These are phyloP conservation scores for Hibiscus tridactylites DNA, from an alignment of 345 rosid genomes.

Conservation along the genomic window DNA sequence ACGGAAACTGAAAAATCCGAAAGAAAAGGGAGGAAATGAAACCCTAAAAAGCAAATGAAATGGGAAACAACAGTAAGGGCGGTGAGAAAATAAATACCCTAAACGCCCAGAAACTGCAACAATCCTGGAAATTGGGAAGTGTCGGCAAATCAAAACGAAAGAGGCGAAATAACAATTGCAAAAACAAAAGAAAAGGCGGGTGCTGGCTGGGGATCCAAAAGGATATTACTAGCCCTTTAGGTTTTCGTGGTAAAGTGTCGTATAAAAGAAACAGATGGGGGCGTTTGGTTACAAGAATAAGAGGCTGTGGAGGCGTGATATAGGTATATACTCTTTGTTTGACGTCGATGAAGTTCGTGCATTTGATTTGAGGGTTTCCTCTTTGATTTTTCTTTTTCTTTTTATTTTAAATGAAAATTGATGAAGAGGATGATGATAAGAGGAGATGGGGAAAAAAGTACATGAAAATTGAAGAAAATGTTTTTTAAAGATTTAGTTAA, in stretches of 20 bases:
- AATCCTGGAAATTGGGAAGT: conserved; percentile 6
- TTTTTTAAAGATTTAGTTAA: too few relatives aligned
- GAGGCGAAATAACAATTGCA: background rate
- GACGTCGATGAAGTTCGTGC: background rate
- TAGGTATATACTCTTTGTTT: background rate
- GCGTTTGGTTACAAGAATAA: conserved; percentile 8
- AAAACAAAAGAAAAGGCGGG: background rate
- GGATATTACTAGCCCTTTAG: background rate
- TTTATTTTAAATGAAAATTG: background rate
- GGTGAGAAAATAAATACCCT: conserved; percentile 3
- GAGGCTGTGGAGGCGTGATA: background rate
- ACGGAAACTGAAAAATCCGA: background rate
- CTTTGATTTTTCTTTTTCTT: too few relatives aligned
- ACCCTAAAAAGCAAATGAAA: background rate
- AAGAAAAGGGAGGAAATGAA: background rate
- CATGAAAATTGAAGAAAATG: too few relatives aligned
- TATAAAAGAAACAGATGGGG: background rate
- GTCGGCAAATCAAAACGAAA: background rate
- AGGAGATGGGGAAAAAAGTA: background rate
- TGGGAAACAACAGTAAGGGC: background rate
- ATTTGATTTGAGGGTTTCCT: conserved; percentile 5
- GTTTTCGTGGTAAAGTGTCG: too few relatives aligned
- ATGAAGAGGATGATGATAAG: background rate
- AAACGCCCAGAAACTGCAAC: background rate
- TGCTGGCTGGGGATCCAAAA: background rate